phyloP scores from a whole-genome alignment of 2,329 filamentous ascomycete genomes.

The Xylaria polymorpha region DNA sequence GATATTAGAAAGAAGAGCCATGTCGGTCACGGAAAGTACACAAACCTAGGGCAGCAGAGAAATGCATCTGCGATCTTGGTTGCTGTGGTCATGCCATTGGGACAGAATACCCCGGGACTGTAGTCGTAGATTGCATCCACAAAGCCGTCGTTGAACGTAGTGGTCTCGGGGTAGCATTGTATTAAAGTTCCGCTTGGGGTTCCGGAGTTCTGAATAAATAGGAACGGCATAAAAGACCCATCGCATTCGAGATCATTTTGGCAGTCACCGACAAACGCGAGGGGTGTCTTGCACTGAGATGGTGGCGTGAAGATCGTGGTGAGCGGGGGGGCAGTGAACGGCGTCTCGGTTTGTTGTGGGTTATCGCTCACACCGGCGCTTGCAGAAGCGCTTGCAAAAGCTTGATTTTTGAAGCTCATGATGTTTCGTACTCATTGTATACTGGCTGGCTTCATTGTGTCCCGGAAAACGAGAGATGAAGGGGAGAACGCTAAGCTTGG shows the following conservation, averaged over 20 bases:
- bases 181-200: background rate
- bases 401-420: slow-evolving; percentile 5
- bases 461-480: background rate
- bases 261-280: background rate
- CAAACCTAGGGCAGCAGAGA: slow-evolving; percentile 31
- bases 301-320: slow-evolving; percentile 31
- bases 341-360: background rate
- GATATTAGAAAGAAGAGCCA: slow-evolving; percentile 6
- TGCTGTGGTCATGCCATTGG: slow-evolving; percentile 27
- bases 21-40: background rate
- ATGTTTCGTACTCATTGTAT: slow-evolving; percentile 16
- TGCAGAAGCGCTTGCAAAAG: background rate
- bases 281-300: slow-evolving; percentile 17
- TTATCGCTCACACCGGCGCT: background rate
- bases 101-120: slow-evolving; percentile 26
- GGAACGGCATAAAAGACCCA: slow-evolving; percentile 16
- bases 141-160: background rate
- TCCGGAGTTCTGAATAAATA: background rate
- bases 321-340: slow-evolving; percentile 5
- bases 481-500: background rate
- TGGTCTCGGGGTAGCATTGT: slow-evolving; percentile 22
- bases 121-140: slow-evolving; percentile 18
- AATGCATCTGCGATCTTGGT: background rate
- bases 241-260: background rate
- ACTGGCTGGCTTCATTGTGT: background rate